Conservation (phyloP, 2,329 filamentous ascomycete species). For the Coleophoma eucalyptorum region DNA sequence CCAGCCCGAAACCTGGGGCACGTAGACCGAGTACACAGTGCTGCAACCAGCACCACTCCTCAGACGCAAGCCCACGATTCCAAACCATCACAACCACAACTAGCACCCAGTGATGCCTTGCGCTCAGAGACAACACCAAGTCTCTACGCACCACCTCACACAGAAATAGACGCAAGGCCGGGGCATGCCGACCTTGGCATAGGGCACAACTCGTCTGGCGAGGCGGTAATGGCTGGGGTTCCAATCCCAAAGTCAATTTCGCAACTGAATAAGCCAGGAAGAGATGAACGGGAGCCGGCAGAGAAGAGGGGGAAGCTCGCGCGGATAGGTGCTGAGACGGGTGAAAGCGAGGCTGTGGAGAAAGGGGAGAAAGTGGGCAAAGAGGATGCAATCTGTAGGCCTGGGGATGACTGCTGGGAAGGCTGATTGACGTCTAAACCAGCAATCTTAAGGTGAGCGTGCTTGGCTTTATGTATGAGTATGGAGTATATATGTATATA, state of each 20-base stretch:
- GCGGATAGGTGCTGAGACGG: constrained; percentile 1
- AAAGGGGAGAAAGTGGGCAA: not conserved
- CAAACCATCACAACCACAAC: not conserved
- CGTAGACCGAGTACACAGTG: constrained; percentile 47
- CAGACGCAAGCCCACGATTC: not conserved
- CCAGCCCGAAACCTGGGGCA: constrained; percentile 78
- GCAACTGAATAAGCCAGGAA: not conserved
- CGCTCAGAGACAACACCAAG: too few species aligned
- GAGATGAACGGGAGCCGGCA: not conserved
- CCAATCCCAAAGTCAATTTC: constrained; percentile 1
- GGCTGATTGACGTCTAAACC: not conserved
- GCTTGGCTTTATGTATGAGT: too few species aligned
- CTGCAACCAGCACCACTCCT: not conserved
- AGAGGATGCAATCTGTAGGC: constrained; percentile 6
- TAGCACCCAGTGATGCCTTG: not conserved
- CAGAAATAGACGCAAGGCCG: too few species aligned
- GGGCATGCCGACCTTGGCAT: too few species aligned
- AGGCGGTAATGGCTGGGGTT: not conserved
- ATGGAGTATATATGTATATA: too few species aligned
- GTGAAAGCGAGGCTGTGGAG: constrained; percentile 7
- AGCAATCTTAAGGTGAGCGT: too few species aligned
- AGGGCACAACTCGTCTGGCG: too few species aligned
- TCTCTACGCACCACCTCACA: too few species aligned
- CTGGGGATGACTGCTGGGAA: constrained; percentile 14
- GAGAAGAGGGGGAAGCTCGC: not conserved